Evolutionary conservation across 768 basidiomycete species (phyloP).

Genomic region (Tulasnella sp.): DNA sequence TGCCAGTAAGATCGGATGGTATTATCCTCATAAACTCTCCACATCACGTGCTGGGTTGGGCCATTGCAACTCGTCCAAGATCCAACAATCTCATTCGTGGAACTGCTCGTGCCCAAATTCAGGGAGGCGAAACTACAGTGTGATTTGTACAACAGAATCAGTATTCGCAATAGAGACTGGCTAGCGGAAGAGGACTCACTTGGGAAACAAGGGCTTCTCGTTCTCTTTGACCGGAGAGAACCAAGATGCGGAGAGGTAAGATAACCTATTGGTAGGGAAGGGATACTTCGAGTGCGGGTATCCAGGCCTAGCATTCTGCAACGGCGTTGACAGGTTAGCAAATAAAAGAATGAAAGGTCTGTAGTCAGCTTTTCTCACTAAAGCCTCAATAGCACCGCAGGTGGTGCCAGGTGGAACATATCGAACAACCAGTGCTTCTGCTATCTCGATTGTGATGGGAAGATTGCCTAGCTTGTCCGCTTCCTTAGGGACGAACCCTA

Average conservation of each 20-base stretch:
- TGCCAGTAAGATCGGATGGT: not conserved
- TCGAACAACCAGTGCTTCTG: not conserved
- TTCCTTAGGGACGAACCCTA: not conserved
- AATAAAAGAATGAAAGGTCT: not conserved
- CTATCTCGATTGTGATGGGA: not conserved
- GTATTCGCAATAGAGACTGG: not conserved
- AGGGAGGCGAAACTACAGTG: not conserved
- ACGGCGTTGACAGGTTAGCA: not conserved
- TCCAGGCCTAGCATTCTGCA: not conserved
- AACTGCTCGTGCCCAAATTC: not conserved
- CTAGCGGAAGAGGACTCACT: not conserved
- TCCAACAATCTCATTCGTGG: not conserved
- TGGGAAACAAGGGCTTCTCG: not conserved
- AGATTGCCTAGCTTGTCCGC: not conserved
- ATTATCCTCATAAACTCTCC: not conserved
- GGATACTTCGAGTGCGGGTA: not conserved
- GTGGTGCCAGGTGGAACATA: not conserved
- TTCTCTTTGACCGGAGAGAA: not conserved
- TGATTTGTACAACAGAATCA: not conserved
- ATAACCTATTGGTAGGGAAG: not conserved
- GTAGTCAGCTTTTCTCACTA: not conserved
- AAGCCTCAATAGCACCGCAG: not conserved
- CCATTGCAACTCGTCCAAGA: not conserved
- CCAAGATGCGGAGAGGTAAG: not conserved
- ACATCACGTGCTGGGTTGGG: not conserved